Percentiles rank a stretch among this genome's conserved stretches.
These are phyloP conservation scores for Aspergillus tubingensis DNA, from an alignment of 2,329 filamentous ascomycete genomes.

Conservation along the genomic window DNA sequence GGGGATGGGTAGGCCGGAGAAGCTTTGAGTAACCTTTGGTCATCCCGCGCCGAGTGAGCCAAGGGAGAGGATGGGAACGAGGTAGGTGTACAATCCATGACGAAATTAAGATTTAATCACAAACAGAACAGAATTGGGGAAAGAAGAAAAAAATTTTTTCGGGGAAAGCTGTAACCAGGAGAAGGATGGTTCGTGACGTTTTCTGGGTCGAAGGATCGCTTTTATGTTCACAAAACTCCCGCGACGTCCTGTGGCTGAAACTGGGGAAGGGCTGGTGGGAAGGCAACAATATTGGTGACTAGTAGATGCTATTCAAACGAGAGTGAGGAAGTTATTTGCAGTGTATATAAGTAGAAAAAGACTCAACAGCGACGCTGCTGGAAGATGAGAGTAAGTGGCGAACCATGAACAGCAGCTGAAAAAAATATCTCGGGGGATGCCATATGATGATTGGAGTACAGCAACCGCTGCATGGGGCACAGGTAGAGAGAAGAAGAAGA, in stretches of 20 bases:
- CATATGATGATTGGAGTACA: conserved; percentile 32
- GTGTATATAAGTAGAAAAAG: conserved; percentile 30
- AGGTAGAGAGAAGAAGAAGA: conserved; percentile 20
- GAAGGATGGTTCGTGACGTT: neutral
- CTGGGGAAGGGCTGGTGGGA: neutral
- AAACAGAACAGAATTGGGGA: neutral
- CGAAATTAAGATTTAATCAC: neutral
- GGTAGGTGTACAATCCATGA: conserved; percentile 28
- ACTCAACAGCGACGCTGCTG: conserved; percentile 28
- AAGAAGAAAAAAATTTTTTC: neutral
- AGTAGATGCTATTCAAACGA: neutral
- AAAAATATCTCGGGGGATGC: conserved; percentile 22
- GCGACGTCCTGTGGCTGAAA: neutral
- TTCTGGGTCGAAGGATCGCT: neutral
- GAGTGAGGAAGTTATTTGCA: conserved; percentile 11
- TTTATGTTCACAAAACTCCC: neutral
- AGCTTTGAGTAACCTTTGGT: conserved; percentile 20
- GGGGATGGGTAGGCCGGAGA: conserved; percentile 28
- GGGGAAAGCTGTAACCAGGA: neutral
- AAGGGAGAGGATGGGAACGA: conserved; percentile 24
- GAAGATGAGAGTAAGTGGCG: conserved; percentile 22
- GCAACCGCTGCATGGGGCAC: conserved; percentile 28
- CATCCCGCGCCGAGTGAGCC: conserved; percentile 13
- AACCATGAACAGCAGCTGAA: conserved; percentile 34
- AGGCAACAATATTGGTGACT: neutral